Evolutionary conservation across 257 asterid genomes (phyloP), one percentile per base, ranked within the genome.

Genomic region (Oldenlandia corymbosa): DNA sequence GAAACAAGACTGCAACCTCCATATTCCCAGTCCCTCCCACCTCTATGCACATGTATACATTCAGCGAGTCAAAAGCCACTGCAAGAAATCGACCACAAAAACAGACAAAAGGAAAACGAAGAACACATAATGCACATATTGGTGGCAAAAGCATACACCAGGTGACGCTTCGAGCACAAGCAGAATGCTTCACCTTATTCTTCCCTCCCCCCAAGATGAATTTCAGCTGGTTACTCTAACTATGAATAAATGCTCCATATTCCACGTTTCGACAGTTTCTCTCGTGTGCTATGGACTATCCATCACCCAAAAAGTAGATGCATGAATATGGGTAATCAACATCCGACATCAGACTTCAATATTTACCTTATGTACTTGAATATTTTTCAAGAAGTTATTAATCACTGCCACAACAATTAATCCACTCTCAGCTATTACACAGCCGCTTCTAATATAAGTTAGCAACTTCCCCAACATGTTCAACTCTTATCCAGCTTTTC

Each of bases 281-380:
- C 82, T n/a, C 60, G 43, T 23, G 59, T 67, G 72, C 65, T 55
- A 8, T 24, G 49, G 68, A 70, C 74, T 72, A 76, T 60, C 85
- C 84, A 73, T 75, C 67, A 62, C 60, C 67, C 78, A 80, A 79
- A 79, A 84, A 71, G 73, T 24, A 74, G 84, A 69, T 62, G 60
- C 75, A 65, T 50, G 67, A 54, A 58, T 48, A 68, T 72, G 68
- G 66, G 59, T 72, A 56, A 52, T 74, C 58, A 26, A 74, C 71
- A 76, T 75, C 67, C 76, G 39, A 62, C 67, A 47, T 71, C 48
- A 43, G 60, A 64, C 68, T 75, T 58, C 56, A 68, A 51, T 70
- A 71, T 66, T 55, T 62, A 67, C 62, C 46, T 72, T 41, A 78
- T 76, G 66, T 65, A 81, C 77, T 48, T 58, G 21, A 64, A 65